Percentiles rank a stretch among this genome's conserved stretches.
Evolutionary conservation across 1,139 yeast species (phyloP).

Genomic region (Suhomyces kunorum): DNA sequence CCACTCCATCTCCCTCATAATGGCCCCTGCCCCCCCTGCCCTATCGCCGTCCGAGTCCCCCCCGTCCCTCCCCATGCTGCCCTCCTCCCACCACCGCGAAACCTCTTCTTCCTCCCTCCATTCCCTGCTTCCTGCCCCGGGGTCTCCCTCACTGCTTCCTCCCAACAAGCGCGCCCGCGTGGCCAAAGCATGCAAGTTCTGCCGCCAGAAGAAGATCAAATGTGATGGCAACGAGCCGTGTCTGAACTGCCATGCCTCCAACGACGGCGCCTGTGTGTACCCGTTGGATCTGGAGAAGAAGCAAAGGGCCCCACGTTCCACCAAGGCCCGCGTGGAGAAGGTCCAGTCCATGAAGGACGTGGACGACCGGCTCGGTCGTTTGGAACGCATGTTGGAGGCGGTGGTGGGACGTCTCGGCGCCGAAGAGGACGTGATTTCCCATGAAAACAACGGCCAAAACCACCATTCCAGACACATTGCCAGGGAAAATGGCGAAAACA

Average conservation of each 20-base stretch:
- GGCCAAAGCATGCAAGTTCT: slow-evolving; percentile 26
- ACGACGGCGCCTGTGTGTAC: slow-evolving; percentile 29
- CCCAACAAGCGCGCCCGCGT: slow-evolving; percentile 20
- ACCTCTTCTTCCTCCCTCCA: background rate
- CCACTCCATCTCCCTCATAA: background rate
- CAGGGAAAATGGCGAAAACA: background rate
- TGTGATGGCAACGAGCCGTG: slow-evolving; percentile 30
- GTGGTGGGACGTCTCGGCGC: background rate
- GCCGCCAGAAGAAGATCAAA: slow-evolving; percentile 28
- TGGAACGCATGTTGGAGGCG: slow-evolving; percentile 18
- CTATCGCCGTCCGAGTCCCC: no score
- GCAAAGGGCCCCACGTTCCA: slow-evolving; percentile 3
- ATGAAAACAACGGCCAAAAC: background rate
- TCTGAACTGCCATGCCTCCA: slow-evolving; percentile 21
- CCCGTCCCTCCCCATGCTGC: no score
- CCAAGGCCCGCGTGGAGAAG: slow-evolving; percentile 9
- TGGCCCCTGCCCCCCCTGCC: background rate
- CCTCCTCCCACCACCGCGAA: background rate
- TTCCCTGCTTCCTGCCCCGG: background rate
- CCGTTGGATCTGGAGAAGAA: slow-evolving; percentile 25
- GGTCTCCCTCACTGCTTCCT: background rate
- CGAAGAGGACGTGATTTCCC: background rate
- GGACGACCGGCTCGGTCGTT: slow-evolving; percentile 25
- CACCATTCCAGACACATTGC: background rate
- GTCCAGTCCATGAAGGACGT: slow-evolving; percentile 19